Conservation (phyloP, 2,329 filamentous ascomycete genomes). For the Beauveria scarabaeidicola region DNA sequence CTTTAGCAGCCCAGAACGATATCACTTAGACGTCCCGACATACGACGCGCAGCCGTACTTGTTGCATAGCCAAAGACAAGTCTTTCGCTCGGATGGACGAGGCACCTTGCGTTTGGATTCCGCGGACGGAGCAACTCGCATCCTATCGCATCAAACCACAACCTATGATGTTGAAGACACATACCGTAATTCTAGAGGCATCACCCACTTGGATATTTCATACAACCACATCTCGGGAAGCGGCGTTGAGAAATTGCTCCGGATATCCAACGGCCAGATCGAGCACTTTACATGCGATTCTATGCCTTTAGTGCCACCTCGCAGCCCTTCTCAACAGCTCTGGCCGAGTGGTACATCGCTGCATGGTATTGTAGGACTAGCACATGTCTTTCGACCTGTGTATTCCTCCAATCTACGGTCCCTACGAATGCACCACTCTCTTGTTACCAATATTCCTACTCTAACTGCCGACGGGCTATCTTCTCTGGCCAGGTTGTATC, state of each 20-base stretch:
- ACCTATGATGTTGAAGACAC: conserved; percentile 13
- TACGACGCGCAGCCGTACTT: conserved; percentile 21
- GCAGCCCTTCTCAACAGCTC: background rate
- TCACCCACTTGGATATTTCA: conserved; percentile 49
- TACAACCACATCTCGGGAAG: conserved; percentile 37
- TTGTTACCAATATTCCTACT: conserved; percentile 47
- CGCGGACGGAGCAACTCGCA: conserved; percentile 18
- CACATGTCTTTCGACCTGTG: conserved; percentile 43
- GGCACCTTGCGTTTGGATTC: conserved; percentile 19
- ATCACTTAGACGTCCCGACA: conserved; percentile 39
- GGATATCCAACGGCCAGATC: conserved; percentile 35
- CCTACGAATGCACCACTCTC: conserved; percentile 50
- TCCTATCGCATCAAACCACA: conserved; percentile 19
- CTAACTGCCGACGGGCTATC: conserved; percentile 31
- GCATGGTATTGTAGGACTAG: conserved; percentile 35
- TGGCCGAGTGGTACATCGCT: conserved; percentile 27
- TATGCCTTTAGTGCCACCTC: conserved; percentile 23
- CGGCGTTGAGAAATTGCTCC: conserved; percentile 36
- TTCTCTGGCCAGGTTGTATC: conserved; percentile 26
- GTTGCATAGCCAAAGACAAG: conserved; percentile 19
- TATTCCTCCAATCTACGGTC: conserved; percentile 44
- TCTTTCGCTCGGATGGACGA: conserved; percentile 25
- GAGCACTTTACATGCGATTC: conserved; percentile 45
- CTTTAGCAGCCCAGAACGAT: conserved; percentile 38
- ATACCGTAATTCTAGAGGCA: conserved; percentile 18